Evolutionary conservation across 345 rosid species (phyloP), one percentile per base, ranked within the genome.

Genomic region (Erucastrum elatum): DNA sequence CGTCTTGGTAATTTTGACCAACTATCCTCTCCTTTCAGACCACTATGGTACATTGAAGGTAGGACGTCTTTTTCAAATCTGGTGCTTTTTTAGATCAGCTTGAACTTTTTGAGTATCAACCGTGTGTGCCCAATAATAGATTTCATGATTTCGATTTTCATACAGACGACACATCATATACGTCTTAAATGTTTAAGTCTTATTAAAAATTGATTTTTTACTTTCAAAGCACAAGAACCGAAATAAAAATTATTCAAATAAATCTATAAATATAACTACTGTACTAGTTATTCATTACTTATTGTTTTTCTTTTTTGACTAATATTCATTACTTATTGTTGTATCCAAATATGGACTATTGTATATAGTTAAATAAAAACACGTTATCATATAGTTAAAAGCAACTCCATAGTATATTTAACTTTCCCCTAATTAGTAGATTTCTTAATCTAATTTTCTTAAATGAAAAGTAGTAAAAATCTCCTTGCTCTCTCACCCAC

Each of bases 391-490:
- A 44, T 44, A 44, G 53, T 41, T 41, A 41, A 13, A 41, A 41
- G 49, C 10, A 41, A 41, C 12, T 44, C 12, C 53, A 44, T 3
- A 37, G 68, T 15, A 66, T 44, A 60, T 15, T 13, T 25, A 34
- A 1, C 0, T 41, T 8, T 70, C 31, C 33, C 51, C 72, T 55
- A 56, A 17, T 55, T 58, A 21, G 21, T 21, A 21, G 21, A 0
- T 61, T 9, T 71, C 71, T 66, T 66, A 58, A 31, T 66, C 41
- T 44, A 44, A 44, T 44, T 44, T 44, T 44, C 53, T 44, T 44
- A 4, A 12, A 44, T 44, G 12, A 44, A 41, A 44, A 44, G 53
- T 11, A 15, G 12, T 4, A 41, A 2, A 44, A 15, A 12, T 44
- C 53, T 12, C 10, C 46, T 64, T 15, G 46, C 46, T 33, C 44